Evolutionary conservation across 2,329 filamentous ascomycete species (phyloP).

Genomic region (Pezicula carpinea): DNA sequence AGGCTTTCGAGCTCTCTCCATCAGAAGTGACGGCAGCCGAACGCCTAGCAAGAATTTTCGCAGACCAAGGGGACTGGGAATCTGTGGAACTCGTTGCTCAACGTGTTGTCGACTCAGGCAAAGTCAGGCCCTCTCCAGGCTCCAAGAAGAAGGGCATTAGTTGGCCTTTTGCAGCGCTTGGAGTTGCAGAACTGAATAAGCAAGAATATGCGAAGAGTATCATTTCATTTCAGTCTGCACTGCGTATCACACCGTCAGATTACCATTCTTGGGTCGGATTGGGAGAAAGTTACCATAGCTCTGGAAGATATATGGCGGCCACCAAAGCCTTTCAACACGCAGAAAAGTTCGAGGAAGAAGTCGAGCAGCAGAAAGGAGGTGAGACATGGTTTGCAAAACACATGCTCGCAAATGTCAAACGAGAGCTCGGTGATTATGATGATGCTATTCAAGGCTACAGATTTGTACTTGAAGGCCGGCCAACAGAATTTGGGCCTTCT

Average conservation of each 20-base stretch:
- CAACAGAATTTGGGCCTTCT: slow-evolving; percentile 77
- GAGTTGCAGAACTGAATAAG: slow-evolving; percentile 91
- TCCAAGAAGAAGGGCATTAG: slow-evolving; percentile 91
- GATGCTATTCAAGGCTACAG: slow-evolving; percentile 75
- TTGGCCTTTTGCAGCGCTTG: slow-evolving; percentile 92
- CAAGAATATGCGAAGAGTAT: slow-evolving; percentile 87
- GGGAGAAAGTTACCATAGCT: slow-evolving; percentile 95
- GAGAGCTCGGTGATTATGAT: slow-evolving; percentile 87
- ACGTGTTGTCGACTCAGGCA: slow-evolving; percentile 90
- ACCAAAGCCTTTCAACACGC: slow-evolving; percentile 87
- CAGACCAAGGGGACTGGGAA: slow-evolving; percentile 91
- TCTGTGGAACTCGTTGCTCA: slow-evolving; percentile 89
- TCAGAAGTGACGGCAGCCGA: slow-evolving; percentile 85
- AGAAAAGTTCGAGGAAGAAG: slow-evolving; percentile 63
- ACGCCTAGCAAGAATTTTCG: slow-evolving; percentile 78
- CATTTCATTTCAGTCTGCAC: slow-evolving; percentile 83
- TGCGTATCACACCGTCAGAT: slow-evolving; percentile 77
- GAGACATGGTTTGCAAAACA: slow-evolving; percentile 95
- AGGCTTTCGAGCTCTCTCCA: slow-evolving; percentile 87
- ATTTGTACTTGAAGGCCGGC: slow-evolving; percentile 62
- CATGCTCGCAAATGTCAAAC: slow-evolving; percentile 91
- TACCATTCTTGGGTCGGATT: slow-evolving; percentile 96
- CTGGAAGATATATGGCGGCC: slow-evolving; percentile 89
- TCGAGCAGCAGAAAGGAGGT: slow-evolving; percentile 48
- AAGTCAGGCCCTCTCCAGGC: slow-evolving; percentile 82